Evolutionary conservation across 2,329 filamentous ascomycete genomes (phyloP).

Genomic region (Trematosphaeria pertusa): DNA sequence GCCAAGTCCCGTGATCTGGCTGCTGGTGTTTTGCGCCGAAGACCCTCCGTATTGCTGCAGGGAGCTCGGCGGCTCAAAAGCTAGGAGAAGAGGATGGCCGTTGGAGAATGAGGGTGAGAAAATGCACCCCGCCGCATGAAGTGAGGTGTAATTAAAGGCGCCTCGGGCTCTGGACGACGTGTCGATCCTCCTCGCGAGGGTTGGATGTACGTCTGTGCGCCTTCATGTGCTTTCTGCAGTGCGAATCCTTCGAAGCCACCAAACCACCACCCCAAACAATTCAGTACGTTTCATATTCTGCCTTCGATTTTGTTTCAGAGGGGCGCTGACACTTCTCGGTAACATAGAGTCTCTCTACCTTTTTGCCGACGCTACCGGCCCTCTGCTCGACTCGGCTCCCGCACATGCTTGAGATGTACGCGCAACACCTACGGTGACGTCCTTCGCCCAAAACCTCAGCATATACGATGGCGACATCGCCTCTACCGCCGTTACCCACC

Average conservation of each 20-base stretch:
- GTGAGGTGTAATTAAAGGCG: slow-evolving; percentile 27
- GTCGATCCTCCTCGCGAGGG: slow-evolving; percentile 18
- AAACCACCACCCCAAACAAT: too few species aligned
- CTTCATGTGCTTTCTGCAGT: slow-evolving; percentile 19
- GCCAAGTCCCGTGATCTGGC: slow-evolving; percentile 12
- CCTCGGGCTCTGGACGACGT: slow-evolving; percentile 2
- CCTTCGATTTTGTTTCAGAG: too few species aligned
- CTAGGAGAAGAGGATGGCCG: not conserved
- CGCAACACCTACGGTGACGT: not conserved
- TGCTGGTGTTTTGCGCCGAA: not conserved
- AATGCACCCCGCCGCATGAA: not conserved
- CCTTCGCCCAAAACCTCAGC: not conserved
- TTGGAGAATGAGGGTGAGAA: not conserved
- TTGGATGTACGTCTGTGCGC: slow-evolving; percentile 18
- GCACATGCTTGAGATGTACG: not conserved
- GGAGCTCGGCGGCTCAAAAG: not conserved
- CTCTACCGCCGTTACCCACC: not conserved
- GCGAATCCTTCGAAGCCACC: slow-evolving; percentile 31
- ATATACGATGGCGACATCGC: not conserved
- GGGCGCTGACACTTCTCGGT: too few species aligned
- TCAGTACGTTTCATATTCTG: too few species aligned
- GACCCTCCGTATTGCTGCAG: not conserved
- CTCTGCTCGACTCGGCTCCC: not conserved
- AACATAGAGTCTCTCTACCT: too few species aligned
- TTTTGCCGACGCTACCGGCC: too few species aligned